These are phyloP conservation scores for Elsinoe fawcettii DNA, from an alignment of 2,329 filamentous ascomycete genomes.

Conservation along the genomic window DNA sequence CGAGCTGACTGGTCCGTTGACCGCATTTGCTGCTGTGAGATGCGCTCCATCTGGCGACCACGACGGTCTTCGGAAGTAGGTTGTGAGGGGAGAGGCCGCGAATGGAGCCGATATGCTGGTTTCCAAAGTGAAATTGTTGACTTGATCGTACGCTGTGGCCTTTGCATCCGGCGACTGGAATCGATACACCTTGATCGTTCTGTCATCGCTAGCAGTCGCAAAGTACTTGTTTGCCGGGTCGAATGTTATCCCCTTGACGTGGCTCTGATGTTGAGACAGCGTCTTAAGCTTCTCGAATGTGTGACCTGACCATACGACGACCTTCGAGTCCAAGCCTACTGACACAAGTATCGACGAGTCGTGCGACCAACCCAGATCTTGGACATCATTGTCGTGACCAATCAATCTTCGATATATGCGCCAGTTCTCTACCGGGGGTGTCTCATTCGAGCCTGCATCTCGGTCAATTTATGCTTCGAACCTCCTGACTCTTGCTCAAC, in stretches of 20 bases:
- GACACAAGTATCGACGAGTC: conserved; percentile 95
- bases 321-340: conserved; percentile 92
- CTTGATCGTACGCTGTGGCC: conserved; percentile 86
- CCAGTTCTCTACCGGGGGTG: conserved; percentile 94
- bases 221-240: conserved; percentile 99
- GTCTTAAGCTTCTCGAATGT: conserved; percentile 98
- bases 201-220: conserved; percentile 92
- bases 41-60: conserved; percentile 98
- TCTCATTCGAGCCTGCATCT: conserved; percentile 65
- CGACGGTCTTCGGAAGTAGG: conserved; percentile 91
- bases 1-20: conserved; percentile 94
- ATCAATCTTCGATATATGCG: conserved; percentile 88
- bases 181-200: conserved; percentile 91
- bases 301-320: conserved; percentile 96
- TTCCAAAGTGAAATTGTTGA: conserved; percentile 93
- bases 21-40: conserved; percentile 92
- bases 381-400: conserved; percentile 96
- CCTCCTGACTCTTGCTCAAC: conserved; percentile 22
- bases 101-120: conserved; percentile 86
- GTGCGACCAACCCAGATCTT: conserved; percentile 93
- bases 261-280: conserved; percentile 84
- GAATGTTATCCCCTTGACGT: conserved; percentile 98
- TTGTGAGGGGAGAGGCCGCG: conserved; percentile 83
- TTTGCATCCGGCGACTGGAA: conserved; percentile 88
- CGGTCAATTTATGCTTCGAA: conserved; percentile 17